These are phyloP conservation scores for Proliferodiscus dingleyae DNA, from an alignment of 2,329 filamentous ascomycete species.

Conservation along the genomic window DNA sequence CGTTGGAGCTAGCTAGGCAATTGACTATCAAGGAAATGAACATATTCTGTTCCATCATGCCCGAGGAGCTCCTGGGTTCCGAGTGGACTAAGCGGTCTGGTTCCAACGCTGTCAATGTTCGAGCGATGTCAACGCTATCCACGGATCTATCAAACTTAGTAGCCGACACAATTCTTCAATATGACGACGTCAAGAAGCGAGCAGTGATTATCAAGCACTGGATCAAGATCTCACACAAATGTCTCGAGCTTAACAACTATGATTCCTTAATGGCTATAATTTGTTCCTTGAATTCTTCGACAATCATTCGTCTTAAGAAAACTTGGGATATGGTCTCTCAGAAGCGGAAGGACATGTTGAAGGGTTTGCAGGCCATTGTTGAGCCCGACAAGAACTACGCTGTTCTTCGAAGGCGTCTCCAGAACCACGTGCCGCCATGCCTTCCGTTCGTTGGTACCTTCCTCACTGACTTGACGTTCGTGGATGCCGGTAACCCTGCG, in stretches of 20 bases:
- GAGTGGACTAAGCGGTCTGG: slow-evolving; percentile 91
- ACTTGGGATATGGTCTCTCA: slow-evolving; percentile 88
- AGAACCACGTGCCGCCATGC: slow-evolving; percentile 84
- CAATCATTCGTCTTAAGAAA: slow-evolving; percentile 78
- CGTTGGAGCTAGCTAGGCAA: slow-evolving; percentile 85
- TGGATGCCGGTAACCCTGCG: slow-evolving; percentile 87
- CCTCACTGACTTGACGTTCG: slow-evolving; percentile 91
- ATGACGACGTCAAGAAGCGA: slow-evolving; percentile 88
- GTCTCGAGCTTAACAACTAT: slow-evolving; percentile 88
- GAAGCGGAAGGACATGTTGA: slow-evolving; percentile 77
- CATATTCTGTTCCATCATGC: slow-evolving; percentile 86
- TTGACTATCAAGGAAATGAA: slow-evolving; percentile 87
- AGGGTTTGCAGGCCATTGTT: slow-evolving; percentile 75
- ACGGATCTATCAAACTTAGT: slow-evolving; percentile 92
- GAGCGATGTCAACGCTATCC: slow-evolving; percentile 87
- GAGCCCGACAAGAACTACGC: slow-evolving; percentile 91
- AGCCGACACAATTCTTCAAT: slow-evolving; percentile 82
- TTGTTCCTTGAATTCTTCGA: slow-evolving; percentile 87
- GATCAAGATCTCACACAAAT: slow-evolving; percentile 90
- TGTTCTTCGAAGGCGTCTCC: slow-evolving; percentile 73
- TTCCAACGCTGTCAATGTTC: slow-evolving; percentile 78
- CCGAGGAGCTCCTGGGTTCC: slow-evolving; percentile 84
- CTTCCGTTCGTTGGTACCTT: slow-evolving; percentile 96
- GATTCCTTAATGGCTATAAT: slow-evolving; percentile 96
- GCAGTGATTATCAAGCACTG: slow-evolving; percentile 92